phyloP scores from a whole-genome alignment of 1,284 basidiomycete genomes.

The Ceratobasidium sp. region DNA sequence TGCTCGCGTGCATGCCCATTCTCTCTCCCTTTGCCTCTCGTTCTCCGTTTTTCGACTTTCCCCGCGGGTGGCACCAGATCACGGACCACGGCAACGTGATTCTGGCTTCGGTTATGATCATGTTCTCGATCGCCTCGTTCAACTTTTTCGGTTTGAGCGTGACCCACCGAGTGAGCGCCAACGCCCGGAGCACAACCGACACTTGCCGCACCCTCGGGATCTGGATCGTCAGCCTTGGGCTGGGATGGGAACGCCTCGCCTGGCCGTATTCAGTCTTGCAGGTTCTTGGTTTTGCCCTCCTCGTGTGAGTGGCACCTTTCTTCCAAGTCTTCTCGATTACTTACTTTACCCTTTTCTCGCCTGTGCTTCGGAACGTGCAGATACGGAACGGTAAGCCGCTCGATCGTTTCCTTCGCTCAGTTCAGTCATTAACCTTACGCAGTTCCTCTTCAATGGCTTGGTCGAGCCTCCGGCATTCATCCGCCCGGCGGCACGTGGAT shows the following conservation, averaged over 20 bases:
- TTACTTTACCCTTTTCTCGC: conserved; percentile 53
- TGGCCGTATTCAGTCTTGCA: conserved; percentile 89
- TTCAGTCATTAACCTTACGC: conserved; percentile 44
- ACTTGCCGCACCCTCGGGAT: conserved; percentile 96
- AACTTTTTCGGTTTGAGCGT: conserved; percentile 97
- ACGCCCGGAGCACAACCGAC: conserved; percentile 90
- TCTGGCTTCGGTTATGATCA: conserved; percentile 81
- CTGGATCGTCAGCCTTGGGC: conserved; percentile 85
- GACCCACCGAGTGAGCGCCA: conserved; percentile 90
- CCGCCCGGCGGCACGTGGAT: conserved; percentile 54
- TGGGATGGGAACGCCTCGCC: conserved; percentile 93
- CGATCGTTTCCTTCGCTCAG: conserved; percentile 48
- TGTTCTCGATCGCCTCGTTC: conserved; percentile 89
- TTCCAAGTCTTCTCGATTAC: conserved; percentile 52
- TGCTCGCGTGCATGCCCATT: conserved; percentile 80
- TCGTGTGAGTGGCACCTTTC: conserved; percentile 73
- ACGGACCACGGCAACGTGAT: conserved; percentile 82
- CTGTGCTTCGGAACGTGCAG: conserved; percentile 46
- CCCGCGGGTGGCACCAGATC: conserved; percentile 92
- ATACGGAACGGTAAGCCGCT: conserved; percentile 54
- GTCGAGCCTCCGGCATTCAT: conserved; percentile 73
- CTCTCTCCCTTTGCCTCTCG: conserved; percentile 70
- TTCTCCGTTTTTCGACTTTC: conserved; percentile 92
- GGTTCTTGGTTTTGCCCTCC: conserved; percentile 86
- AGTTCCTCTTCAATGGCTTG: conserved; percentile 85